Evolutionary conservation across 2,329 filamentous ascomycete species (phyloP), one percentile per base, ranked within the genome.

Genomic region (Teratosphaeria gauchensis): DNA sequence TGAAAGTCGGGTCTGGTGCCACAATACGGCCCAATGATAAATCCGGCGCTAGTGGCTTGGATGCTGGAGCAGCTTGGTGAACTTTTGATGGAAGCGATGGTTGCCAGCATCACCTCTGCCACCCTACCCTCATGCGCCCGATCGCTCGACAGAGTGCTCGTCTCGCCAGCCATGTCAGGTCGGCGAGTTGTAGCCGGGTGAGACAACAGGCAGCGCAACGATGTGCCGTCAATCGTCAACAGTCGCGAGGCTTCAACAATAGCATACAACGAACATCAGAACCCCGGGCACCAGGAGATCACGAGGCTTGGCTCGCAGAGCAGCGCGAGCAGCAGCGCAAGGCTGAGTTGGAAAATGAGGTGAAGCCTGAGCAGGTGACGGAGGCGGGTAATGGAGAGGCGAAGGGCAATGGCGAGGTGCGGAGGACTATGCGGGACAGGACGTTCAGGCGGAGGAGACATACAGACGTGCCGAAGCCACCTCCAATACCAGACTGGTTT

Each of bases 401-500:
- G 42, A 59, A 52, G 42, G 31, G 51, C 24, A 56, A 24, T 54
- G 61, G 55, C 52, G 61, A 61, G 16, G 58, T 38, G 30, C 60
- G 66, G 52, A 62, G 64, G 61, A 62, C 61, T 12, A 58, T 62
- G 54, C 59, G 64, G 28, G 58, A 66, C 51, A 55, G 65, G 58
- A 54, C 59, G 42, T 56, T 51, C 12, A 31, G 52, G 16, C 52
- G 52, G 21, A 14, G 52, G 19, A 54, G 30, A 35, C 52, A 54
- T 16, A 57, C 56, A 19, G 59, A 65, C 51, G 58, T 67, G 16
- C 69, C 69, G 1, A 66, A 62, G 53, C 68, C 70, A 3, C 69
- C 70, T 19, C 68, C 69, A 7, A 61, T 73, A n/a, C 72, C 72
- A 12, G 66, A 71, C 5, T 74, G 72, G 72, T 74, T 74, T 56